Evolutionary conservation across 805 yeast genomes (phyloP).

Genomic region (Ascoidea asiatica): DNA sequence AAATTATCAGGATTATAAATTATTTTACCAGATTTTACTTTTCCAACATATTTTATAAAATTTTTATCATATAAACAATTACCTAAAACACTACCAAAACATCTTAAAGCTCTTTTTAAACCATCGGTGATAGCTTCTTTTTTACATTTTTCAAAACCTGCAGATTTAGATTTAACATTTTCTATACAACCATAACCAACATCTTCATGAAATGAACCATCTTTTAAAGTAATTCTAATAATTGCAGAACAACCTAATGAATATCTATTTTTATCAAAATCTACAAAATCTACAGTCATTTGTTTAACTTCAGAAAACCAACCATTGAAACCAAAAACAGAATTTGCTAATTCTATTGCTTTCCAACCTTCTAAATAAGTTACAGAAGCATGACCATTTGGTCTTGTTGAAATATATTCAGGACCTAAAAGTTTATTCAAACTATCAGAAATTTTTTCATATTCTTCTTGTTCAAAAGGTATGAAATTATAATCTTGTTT

Average conservation of each 20-base stretch:
- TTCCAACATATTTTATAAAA: slow-evolving; percentile 37
- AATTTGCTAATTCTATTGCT: slow-evolving; percentile 67
- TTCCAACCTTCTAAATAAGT: slow-evolving; percentile 78
- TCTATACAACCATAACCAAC: slow-evolving; percentile 79
- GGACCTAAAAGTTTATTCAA: slow-evolving; percentile 50
- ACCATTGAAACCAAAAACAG: slow-evolving; percentile 72
- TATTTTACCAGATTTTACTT: slow-evolving; percentile 22
- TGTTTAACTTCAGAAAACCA: slow-evolving; percentile 65
- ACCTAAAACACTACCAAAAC: slow-evolving; percentile 74
- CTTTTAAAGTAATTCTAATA: slow-evolving; percentile 61
- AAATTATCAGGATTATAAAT: slow-evolving; percentile 18
- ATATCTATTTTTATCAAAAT: slow-evolving; percentile 42
- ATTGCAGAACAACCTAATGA: slow-evolving; percentile 58
- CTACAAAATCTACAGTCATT: slow-evolving; percentile 58
- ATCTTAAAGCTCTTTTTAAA: slow-evolving; percentile 61
- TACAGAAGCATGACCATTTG: slow-evolving; percentile 58
- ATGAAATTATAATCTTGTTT: no score
- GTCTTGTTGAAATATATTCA: slow-evolving; percentile 60
- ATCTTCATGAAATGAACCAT: slow-evolving; percentile 73
- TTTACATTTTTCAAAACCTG: slow-evolving; percentile 74
- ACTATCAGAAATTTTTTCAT: slow-evolving; percentile 13
- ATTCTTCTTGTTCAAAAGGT: no score
- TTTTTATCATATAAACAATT: slow-evolving; percentile 75
- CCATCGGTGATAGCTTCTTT: slow-evolving; percentile 82
- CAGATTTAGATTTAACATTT: slow-evolving; percentile 55